phyloP scores from a whole-genome alignment of 352 stramenopile genomes.

The Thraustochytrium sp. region DNA sequence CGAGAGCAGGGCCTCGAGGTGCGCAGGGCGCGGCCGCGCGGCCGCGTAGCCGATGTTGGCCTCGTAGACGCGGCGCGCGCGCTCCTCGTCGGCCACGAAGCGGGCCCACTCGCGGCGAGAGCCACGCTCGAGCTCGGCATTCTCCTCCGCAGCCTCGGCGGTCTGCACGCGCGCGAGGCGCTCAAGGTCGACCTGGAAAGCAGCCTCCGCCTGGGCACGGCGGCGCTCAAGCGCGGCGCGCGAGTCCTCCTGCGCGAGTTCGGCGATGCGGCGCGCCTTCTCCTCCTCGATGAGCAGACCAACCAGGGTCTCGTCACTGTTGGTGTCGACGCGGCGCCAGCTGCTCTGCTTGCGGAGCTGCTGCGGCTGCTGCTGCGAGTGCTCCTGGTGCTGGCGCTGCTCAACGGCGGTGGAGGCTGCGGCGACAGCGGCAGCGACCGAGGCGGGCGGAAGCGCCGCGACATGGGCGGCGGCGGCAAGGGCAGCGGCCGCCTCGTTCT shows the following conservation, averaged over 20 bases:
- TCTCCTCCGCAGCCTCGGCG: background rate
- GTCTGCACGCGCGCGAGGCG: background rate
- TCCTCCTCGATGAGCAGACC: background rate
- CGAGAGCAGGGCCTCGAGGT: background rate
- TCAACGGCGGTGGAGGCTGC: no score
- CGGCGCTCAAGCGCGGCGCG: background rate
- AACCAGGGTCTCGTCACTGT: background rate
- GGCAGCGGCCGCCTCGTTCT: background rate
- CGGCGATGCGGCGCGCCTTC: background rate
- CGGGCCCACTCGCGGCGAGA: background rate
- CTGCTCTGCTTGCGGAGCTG: no score
- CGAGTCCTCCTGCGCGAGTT: background rate
- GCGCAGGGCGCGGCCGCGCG: background rate
- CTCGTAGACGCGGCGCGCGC: background rate
- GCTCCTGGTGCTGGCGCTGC: no score
- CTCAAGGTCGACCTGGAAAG: background rate
- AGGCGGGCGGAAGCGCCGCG: no score
- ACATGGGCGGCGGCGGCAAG: no score
- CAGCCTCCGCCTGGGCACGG: background rate
- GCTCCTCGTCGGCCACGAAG: background rate
- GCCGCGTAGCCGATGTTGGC: background rate
- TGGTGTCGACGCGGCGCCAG: no score
- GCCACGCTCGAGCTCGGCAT: background rate
- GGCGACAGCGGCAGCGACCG: no score
- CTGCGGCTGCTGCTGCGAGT: no score